Conservation (phyloP, 2,329 filamentous ascomycete genomes). For the Microsporum canis region DNA sequence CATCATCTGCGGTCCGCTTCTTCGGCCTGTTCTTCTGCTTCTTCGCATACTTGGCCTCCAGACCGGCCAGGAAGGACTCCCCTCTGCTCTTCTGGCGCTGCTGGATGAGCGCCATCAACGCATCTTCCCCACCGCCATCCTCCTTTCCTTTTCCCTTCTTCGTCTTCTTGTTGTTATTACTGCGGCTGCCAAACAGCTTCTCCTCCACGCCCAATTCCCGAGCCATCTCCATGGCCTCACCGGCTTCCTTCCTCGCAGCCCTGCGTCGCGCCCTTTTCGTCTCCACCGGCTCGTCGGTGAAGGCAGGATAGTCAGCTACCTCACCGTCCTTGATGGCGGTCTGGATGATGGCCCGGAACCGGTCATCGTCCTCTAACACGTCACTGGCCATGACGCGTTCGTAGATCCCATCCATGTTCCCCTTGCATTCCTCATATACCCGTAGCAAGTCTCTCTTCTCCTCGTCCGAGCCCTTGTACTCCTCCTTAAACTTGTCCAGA, state of each 20-base stretch:
- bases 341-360: conserved; percentile 72
- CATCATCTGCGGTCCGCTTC: conserved; percentile 35
- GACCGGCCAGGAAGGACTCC: conserved; percentile 54
- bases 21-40: conserved; percentile 33
- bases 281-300: conserved; percentile 60
- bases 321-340: conserved; percentile 61
- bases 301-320: conserved; percentile 55
- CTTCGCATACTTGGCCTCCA: conserved; percentile 63
- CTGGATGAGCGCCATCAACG: conserved; percentile 63
- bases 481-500: conserved; percentile 61
- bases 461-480: conserved; percentile 79
- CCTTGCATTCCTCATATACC: conserved; percentile 62
- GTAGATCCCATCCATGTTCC: conserved; percentile 67
- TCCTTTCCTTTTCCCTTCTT: conserved; percentile 39
- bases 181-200: conserved; percentile 47
- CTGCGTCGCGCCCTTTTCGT: conserved; percentile 49
- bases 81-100: conserved; percentile 55
- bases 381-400: conserved; percentile 77
- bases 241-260: conserved; percentile 54
- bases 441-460: conserved; percentile 66
- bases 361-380: conserved; percentile 69
- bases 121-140: conserved; percentile 34
- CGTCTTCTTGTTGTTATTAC: conserved; percentile 23
- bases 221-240: conserved; percentile 62
- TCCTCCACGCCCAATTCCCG: conserved; percentile 65